Evolutionary conservation across 163 green algal genomes (phyloP).

Genomic region (Dunaliella salina): DNA sequence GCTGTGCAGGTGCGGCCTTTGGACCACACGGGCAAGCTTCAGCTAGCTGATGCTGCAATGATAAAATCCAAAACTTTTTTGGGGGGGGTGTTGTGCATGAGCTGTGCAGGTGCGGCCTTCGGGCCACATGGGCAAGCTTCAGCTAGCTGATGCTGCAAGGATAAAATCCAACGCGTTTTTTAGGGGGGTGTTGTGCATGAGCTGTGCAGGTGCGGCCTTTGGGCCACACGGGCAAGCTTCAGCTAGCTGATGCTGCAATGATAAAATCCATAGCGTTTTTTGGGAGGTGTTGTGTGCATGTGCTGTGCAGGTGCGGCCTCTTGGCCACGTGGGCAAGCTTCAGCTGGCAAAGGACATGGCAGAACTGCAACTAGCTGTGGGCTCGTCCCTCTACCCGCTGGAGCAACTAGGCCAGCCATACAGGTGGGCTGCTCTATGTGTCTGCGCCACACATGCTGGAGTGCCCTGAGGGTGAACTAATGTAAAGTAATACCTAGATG

Average conservation of each 20-base stretch:
- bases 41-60: constrained; percentile 62
- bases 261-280: too few relatives aligned
- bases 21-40: constrained; percentile 27
- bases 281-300: too few relatives aligned
- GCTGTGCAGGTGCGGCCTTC: constrained; percentile 24
- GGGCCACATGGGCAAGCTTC: constrained; percentile 27
- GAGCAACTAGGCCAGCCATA: constrained; percentile 64
- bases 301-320: constrained; percentile 17
- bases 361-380: constrained; percentile 79
- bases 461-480: too few relatives aligned
- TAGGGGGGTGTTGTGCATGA: too few relatives aligned
- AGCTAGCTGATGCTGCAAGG: constrained; percentile 62
- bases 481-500: too few relatives aligned
- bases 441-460: not conserved
- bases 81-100: too few relatives aligned
- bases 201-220: constrained; percentile 25
- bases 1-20: constrained; percentile 25
- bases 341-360: constrained; percentile 75
- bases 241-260: constrained; percentile 62
- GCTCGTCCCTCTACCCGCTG: constrained; percentile 64
- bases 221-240: constrained; percentile 27
- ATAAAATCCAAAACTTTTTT: too few relatives aligned
- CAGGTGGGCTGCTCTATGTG: constrained; percentile 9
- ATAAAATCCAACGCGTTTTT: too few relatives aligned
- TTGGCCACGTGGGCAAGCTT: constrained; percentile 32